phyloP scores from a whole-genome alignment of 2,329 filamentous ascomycete genomes.

The Ceratocystiopsis sp. region DNA sequence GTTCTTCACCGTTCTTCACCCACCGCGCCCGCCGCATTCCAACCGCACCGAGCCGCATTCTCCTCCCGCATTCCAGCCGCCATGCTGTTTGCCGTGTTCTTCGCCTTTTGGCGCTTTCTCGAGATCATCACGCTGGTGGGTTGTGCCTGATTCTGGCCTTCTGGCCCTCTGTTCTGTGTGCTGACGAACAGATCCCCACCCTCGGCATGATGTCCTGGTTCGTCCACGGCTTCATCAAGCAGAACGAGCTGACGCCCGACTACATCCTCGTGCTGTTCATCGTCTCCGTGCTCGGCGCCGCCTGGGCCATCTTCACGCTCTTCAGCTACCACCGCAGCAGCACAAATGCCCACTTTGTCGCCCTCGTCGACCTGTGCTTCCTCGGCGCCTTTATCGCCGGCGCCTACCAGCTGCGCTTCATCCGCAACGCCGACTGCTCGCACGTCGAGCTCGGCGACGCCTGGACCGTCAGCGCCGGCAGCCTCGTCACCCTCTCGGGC shows the following conservation, averaged over 20 bases:
- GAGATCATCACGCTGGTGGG: constrained; percentile 43
- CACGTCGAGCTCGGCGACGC: constrained; percentile 30
- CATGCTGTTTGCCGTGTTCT: constrained; percentile 48
- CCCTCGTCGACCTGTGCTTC: constrained; percentile 42
- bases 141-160: background rate
- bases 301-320: constrained; percentile 47
- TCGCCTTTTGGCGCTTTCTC: constrained; percentile 43
- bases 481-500: constrained; percentile 38
- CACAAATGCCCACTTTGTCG: constrained; percentile 43
- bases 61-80: too few species aligned
- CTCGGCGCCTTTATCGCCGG: constrained; percentile 46
- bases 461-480: constrained; percentile 43
- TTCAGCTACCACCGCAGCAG: constrained; percentile 49
- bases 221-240: constrained; percentile 38
- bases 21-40: too few species aligned
- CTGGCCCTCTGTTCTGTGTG: background rate
- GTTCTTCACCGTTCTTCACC: too few species aligned
- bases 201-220: constrained; percentile 54
- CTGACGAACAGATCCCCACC: constrained; percentile 35
- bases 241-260: constrained; percentile 41
- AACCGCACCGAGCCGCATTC: too few species aligned
- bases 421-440: constrained; percentile 49
- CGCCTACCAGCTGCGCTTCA: constrained; percentile 42
- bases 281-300: constrained; percentile 43
- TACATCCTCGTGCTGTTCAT: constrained; percentile 52